Conservation (phyloP, 495 filamentous ascomycete species). For the Immersiella caudata region DNA sequence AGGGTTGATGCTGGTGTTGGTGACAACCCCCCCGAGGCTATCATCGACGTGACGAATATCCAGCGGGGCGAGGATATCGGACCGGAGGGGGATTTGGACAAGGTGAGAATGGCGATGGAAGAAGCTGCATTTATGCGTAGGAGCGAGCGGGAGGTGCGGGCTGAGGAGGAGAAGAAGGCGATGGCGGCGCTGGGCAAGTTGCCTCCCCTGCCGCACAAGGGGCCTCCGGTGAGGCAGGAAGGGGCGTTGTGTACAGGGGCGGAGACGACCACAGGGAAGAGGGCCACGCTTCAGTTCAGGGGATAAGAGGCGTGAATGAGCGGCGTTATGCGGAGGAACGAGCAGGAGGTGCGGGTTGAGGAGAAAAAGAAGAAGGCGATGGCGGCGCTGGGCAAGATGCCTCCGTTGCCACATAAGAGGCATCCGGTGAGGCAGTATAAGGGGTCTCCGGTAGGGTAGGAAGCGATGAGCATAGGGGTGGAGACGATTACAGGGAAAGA, state of each 20-base stretch:
- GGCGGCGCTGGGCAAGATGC: conserved; percentile 23
- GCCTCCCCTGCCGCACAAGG: conserved; percentile 19
- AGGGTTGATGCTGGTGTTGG: conserved; percentile 15
- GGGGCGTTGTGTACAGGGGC: conserved; percentile 18
- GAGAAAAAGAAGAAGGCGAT: conserved; percentile 27
- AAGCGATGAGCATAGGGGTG: conserved; percentile 14
- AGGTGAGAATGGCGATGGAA: conserved; percentile 21
- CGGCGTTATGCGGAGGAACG: not conserved
- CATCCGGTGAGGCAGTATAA: conserved; percentile 19
- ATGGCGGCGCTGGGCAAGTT: conserved; percentile 23
- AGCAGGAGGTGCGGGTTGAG: conserved; percentile 17
- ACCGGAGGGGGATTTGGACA: conserved; percentile 11
- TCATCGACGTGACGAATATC: conserved; percentile 18
- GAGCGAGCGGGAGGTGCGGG: conserved; percentile 15
- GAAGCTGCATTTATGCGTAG: conserved; percentile 5
- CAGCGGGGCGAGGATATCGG: conserved; percentile 1
- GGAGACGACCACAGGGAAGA: conserved; percentile 19
- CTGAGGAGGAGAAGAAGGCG: conserved; percentile 27
- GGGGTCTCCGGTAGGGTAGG: too few relatives aligned
- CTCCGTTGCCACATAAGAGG: conserved; percentile 18
- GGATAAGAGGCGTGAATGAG: not conserved
- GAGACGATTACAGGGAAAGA: conserved; percentile 19
- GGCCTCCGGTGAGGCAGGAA: conserved; percentile 18
- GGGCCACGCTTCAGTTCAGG: conserved; percentile 25
- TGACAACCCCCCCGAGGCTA: not conserved